Evolutionary conservation across 768 basidiomycete species (phyloP), one percentile per base, ranked within the genome.

Genomic region (Sarcomyxa edulis): DNA sequence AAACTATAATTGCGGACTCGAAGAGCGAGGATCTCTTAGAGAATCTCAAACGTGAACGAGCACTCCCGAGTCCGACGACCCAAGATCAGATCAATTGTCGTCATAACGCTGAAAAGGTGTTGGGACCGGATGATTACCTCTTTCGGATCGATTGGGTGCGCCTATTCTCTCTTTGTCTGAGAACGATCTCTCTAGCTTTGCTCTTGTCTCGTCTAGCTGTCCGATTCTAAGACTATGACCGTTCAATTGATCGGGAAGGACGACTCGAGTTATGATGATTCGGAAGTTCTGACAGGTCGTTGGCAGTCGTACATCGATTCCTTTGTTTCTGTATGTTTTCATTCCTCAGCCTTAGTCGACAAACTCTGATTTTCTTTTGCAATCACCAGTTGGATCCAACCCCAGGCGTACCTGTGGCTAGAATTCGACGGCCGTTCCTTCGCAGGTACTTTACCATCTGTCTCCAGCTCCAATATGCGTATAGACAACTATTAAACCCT

Each of bases 231-330:
- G 50, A 74, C 66, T 22, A 72, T 84, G 62, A 83, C 84, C 0
- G 62, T 86, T 37, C 85, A 89, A 53, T 59, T 90, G 18, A 73
- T 88, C 37, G 84, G 84, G 9, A 89, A 88, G 51, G 87, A 88
- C 37, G 85, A 87, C 49, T 74, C 78, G 9, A 77, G 71, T 43
- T 72, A 76, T 23, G 85, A 88, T 42, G 85, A 90, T 50, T 76
- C 82, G 0, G 86, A 88, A 49, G 79, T 82, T 12, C 59, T 84
- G 39, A 83, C 79, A 8, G 82, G 79, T 4, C 71, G 86, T 27
- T 91, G 87, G 87, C 81, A 87, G 48, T 64, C 74, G 0, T 90
- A 90, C 53, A 74, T 90, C 38, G 81, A 87, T 37, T 78, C 84
- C 0, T 90, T 75, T 54, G 80, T 84, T 40, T 76, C 78, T 42